These are phyloP conservation scores for Akanthomyces dipterigenus DNA, from an alignment of 2,329 filamentous ascomycete genomes.

Conservation along the genomic window DNA sequence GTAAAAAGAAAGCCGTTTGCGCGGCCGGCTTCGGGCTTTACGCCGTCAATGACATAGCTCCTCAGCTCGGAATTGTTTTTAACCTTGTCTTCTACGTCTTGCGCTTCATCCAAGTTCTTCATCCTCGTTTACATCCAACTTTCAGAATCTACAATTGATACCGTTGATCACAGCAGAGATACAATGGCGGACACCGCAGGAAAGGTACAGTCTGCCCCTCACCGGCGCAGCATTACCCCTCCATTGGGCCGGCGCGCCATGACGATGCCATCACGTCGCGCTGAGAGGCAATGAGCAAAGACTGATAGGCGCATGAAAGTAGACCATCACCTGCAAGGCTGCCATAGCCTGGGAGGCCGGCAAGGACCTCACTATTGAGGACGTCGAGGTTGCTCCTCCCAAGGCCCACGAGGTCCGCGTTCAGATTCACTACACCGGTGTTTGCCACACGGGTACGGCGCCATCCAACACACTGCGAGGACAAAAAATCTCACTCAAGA, in stretches of 20 bases:
- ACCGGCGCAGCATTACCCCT: slow-evolving; percentile 16
- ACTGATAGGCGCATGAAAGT: slow-evolving; percentile 9
- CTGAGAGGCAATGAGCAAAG: not conserved
- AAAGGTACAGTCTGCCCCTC: slow-evolving; percentile 35
- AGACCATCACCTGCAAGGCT: slow-evolving; percentile 96
- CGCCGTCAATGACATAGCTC: slow-evolving; percentile 7
- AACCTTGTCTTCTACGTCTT: not conserved
- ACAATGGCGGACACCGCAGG: slow-evolving; percentile 45
- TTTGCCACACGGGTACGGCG: slow-evolving; percentile 84
- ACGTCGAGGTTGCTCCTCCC: slow-evolving; percentile 85
- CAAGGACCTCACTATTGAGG: slow-evolving; percentile 82
- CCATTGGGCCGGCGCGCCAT: slow-evolving; percentile 10
- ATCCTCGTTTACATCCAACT: not conserved
- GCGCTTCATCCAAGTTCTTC: not conserved
- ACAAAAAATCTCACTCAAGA: not conserved
- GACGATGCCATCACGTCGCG: not conserved
- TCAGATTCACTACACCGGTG: slow-evolving; percentile 93
- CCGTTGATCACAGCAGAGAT: not conserved
- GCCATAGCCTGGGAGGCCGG: slow-evolving; percentile 96
- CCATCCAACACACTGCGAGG: not conserved
- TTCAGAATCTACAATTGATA: not conserved
- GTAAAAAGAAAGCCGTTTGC: not conserved
- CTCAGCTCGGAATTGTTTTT: not conserved
- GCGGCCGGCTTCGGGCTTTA: slow-evolving; percentile 7
- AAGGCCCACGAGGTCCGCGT: slow-evolving; percentile 93